Evolutionary conservation across 1,284 basidiomycete species (phyloP).

Genomic region (Porodaedalea pini): DNA sequence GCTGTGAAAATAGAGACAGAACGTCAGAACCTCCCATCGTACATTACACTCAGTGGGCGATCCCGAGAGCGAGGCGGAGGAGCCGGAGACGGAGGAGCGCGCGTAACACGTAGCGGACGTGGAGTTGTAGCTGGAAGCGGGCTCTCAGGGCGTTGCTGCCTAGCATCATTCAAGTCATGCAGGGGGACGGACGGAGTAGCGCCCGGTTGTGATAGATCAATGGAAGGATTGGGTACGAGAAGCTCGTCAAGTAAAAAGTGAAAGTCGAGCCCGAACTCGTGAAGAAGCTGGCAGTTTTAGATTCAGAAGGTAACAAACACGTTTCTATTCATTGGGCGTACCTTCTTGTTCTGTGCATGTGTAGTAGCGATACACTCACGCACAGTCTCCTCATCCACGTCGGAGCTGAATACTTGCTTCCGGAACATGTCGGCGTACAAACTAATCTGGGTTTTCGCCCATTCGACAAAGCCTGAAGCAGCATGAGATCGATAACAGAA

Average conservation of each 20-base stretch:
- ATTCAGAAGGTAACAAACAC: not conserved
- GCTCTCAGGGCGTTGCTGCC: conserved; percentile 23
- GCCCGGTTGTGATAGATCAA: conserved; percentile 25
- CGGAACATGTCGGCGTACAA: conserved; percentile 83
- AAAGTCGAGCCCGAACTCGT: conserved; percentile 92
- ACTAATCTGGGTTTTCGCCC: conserved; percentile 88
- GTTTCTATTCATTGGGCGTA: conserved; percentile 31
- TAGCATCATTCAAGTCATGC: conserved; percentile 19
- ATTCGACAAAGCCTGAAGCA: conserved; percentile 81
- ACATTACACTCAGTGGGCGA: conserved; percentile 47
- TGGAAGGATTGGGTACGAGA: conserved; percentile 52
- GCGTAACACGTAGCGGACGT: conserved; percentile 5
- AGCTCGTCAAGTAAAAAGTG: conserved; percentile 78
- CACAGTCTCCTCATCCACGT: conserved; percentile 63
- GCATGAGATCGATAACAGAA: conserved; percentile 14
- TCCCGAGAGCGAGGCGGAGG: conserved; percentile 62
- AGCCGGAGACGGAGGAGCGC: conserved; percentile 31
- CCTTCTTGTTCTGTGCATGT: conserved; percentile 76
- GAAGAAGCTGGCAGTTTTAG: conserved; percentile 56
- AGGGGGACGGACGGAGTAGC: conserved; percentile 22
- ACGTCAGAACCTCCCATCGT: conserved; percentile 2
- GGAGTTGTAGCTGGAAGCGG: conserved; percentile 14
- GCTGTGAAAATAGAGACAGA: not conserved
- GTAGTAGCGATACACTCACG: conserved; percentile 78
- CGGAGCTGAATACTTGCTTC: conserved; percentile 86